These are phyloP conservation scores for Baorangia bicolor DNA, from an alignment of 768 basidiomycete genomes.

Conservation along the genomic window DNA sequence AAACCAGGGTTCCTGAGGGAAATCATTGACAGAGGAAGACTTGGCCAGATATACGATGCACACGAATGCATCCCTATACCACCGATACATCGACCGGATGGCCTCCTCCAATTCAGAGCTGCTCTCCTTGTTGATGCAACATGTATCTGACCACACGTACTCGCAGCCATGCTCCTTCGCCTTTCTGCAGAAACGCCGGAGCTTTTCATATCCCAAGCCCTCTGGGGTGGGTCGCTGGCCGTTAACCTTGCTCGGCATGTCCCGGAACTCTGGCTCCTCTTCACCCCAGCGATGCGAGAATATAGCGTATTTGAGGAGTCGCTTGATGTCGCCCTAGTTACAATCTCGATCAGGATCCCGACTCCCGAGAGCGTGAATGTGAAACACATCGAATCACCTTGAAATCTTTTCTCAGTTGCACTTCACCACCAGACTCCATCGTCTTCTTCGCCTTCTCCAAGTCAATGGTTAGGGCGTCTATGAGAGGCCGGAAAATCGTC, in stretches of 20 bases:
- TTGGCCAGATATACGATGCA: slow-evolving; percentile 13
- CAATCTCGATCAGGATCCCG: neutral
- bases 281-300: slow-evolving; percentile 20
- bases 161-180: slow-evolving; percentile 13
- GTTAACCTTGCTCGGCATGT: slow-evolving; percentile 8
- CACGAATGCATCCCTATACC: slow-evolving; percentile 13
- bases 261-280: slow-evolving; percentile 14
- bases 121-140: slow-evolving; percentile 16
- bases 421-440: neutral
- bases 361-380: neutral
- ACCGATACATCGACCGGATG: slow-evolving; percentile 13
- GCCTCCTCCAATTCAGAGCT: slow-evolving; percentile 15
- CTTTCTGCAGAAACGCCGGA: slow-evolving; percentile 13
- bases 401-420: neutral
- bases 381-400: slow-evolving; percentile 1
- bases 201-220: slow-evolving; percentile 11
- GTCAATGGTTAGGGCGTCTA: neutral
- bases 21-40: slow-evolving; percentile 1
- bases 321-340: slow-evolving; percentile 2
- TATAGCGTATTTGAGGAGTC: slow-evolving; percentile 12
- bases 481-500: neutral
- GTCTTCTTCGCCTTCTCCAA: neutral
- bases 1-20: slow-evolving; percentile 8
- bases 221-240: neutral
- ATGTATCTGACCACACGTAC: slow-evolving; percentile 26